Evolutionary conservation across 2,329 filamentous ascomycete genomes (phyloP).

Genomic region (Colletotrichum horii): DNA sequence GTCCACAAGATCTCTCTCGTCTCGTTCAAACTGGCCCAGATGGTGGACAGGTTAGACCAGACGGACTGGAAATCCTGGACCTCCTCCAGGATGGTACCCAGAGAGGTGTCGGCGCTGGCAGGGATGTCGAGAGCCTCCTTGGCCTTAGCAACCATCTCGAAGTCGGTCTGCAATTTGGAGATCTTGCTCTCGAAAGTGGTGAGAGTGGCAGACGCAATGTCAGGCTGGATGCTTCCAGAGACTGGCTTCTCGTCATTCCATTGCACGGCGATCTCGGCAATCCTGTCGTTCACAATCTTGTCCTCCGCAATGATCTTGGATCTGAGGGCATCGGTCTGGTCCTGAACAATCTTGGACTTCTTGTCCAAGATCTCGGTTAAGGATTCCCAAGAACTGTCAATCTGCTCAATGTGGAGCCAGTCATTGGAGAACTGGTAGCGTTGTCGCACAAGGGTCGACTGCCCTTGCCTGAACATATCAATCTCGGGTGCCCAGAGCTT

Average conservation of each 20-base stretch:
- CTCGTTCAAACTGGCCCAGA: conserved; percentile 96
- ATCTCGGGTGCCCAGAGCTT: conserved; percentile 95
- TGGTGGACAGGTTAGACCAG: conserved; percentile 93
- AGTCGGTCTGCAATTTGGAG: conserved; percentile 83
- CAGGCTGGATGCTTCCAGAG: conserved; percentile 89
- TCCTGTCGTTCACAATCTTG: conserved; percentile 86
- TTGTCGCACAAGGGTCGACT: conserved; percentile 88
- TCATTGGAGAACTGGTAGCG: conserved; percentile 92
- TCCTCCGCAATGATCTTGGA: conserved; percentile 96
- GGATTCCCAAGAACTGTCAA: conserved; percentile 94
- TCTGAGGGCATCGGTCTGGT: conserved; percentile 92
- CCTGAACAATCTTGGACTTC: conserved; percentile 94
- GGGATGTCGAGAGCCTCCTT: conserved; percentile 96
- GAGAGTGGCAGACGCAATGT: conserved; percentile 84
- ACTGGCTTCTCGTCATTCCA: conserved; percentile 99
- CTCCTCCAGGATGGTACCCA: conserved; percentile 88
- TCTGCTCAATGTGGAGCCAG: conserved; percentile 95
- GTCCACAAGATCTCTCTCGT: conserved; percentile 93
- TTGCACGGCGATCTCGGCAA: conserved; percentile 80
- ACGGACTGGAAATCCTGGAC: conserved; percentile 99
- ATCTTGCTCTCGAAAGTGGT: conserved; percentile 84
- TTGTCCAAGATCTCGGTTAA: conserved; percentile 90
- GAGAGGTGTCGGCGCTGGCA: conserved; percentile 77
- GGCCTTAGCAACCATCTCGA: conserved; percentile 92
- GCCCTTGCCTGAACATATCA: conserved; percentile 92